These are phyloP conservation scores for Clarireedia homoeocarpa DNA, from an alignment of 2,329 filamentous ascomycete species.

Conservation along the genomic window DNA sequence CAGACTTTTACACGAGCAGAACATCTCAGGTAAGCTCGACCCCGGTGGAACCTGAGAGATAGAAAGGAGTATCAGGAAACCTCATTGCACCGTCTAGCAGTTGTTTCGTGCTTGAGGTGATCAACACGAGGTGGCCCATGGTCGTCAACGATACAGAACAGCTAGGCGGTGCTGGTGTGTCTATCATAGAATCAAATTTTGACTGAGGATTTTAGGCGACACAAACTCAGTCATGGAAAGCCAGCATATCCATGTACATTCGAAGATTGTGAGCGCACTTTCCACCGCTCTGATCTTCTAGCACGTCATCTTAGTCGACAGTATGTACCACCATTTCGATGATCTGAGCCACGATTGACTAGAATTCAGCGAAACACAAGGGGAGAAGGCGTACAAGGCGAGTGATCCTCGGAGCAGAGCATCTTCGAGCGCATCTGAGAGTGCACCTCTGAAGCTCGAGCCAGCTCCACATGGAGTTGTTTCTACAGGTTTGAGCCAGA, in stretches of 20 bases:
- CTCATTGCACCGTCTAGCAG: not conserved
- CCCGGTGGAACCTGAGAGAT: not conserved
- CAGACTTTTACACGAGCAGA: constrained; percentile 57
- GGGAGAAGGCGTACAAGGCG: constrained; percentile 32
- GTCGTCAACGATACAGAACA: no score
- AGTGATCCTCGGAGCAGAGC: constrained; percentile 22
- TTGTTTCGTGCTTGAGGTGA: no score
- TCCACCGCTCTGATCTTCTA: constrained; percentile 52
- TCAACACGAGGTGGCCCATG: no score
- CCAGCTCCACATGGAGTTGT: not conserved
- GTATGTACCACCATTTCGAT: constrained; percentile 31
- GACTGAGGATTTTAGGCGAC: constrained; percentile 37
- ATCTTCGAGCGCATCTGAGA: constrained; percentile 24
- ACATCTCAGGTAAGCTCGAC: constrained; percentile 44
- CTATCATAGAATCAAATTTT: not conserved
- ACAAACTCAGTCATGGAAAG: constrained; percentile 51
- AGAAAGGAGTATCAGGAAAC: not conserved
- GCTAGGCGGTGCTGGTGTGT: not conserved
- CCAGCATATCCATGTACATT: constrained; percentile 44
- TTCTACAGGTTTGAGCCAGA: constrained; percentile 9
- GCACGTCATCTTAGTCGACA: constrained; percentile 48
- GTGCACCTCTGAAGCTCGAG: constrained; percentile 8
- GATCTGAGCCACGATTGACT: constrained; percentile 13
- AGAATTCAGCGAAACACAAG: constrained; percentile 37
- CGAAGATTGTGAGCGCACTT: constrained; percentile 47